A percentile compares a stretch with the other conserved stretches of the same genome.
Evolutionary conservation across 2,329 filamentous ascomycete species (phyloP).

Genomic region (Teratosphaeria pseudoeucalypti): DNA sequence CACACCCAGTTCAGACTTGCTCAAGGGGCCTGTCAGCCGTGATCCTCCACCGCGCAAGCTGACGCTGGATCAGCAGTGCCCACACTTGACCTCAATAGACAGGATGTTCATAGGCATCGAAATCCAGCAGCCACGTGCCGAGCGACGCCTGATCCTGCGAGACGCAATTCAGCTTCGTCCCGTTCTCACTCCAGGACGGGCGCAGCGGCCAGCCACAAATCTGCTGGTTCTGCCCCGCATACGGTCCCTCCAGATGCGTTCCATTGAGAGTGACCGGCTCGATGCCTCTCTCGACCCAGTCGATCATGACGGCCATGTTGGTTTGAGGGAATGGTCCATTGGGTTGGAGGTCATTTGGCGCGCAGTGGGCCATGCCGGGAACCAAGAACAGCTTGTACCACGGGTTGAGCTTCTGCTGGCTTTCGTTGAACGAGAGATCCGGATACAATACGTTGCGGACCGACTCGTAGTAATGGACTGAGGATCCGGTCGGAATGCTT

Average conservation of each 20-base stretch:
- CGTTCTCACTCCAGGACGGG: not conserved
- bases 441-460: not conserved
- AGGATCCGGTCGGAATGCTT: slow-evolving; percentile 43
- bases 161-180: not conserved
- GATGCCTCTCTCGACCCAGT: slow-evolving; percentile 11
- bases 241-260: slow-evolving; percentile 7
- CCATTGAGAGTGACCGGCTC: slow-evolving; percentile 6
- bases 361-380: slow-evolving; percentile 37
- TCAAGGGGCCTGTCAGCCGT: no score
- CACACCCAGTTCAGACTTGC: no score
- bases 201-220: slow-evolving; percentile 11
- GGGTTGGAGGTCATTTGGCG: slow-evolving; percentile 26
- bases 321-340: slow-evolving; percentile 34
- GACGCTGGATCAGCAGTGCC: no score
- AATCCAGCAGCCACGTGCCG: not conserved
- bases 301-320: slow-evolving; percentile 34
- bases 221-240: slow-evolving; percentile 7
- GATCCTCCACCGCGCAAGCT: no score
- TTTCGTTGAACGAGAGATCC: slow-evolving; percentile 27
- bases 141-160: not conserved
- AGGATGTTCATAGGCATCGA: no score
- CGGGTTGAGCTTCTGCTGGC: slow-evolving; percentile 23
- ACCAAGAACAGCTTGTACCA: slow-evolving; percentile 37
- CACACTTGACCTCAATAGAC: no score
- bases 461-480: slow-evolving; percentile 43